Percentiles rank a stretch among this genome's conserved stretches.
phyloP scores from a whole-genome alignment of 2,329 filamentous ascomycete genomes.

The Lachnellula arida region DNA sequence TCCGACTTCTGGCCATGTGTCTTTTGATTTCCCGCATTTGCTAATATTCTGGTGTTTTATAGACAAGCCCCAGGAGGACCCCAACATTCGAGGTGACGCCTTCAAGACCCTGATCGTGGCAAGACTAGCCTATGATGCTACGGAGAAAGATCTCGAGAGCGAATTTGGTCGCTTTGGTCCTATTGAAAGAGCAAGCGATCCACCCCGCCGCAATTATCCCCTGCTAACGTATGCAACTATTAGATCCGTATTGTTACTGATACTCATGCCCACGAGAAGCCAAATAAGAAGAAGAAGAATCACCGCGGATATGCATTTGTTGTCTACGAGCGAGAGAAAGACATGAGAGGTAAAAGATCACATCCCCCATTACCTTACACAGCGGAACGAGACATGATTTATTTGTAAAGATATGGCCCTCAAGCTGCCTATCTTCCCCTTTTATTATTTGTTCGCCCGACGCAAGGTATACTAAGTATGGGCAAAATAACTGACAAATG shows the following conservation, averaged over 20 bases:
- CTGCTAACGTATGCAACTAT: slow-evolving; percentile 14
- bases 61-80: slow-evolving; percentile 81
- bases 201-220: background rate
- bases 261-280: slow-evolving; percentile 62
- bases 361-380: slow-evolving; percentile 32
- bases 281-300: slow-evolving; percentile 73
- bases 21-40: slow-evolving; percentile 8
- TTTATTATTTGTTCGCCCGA: slow-evolving; percentile 21
- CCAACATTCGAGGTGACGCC: slow-evolving; percentile 85
- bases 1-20: slow-evolving; percentile 17
- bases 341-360: slow-evolving; percentile 90
- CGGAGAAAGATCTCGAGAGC: slow-evolving; percentile 83
- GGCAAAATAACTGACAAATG: slow-evolving; percentile 67
- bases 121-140: slow-evolving; percentile 82
- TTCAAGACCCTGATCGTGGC: slow-evolving; percentile 94
- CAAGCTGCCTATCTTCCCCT: slow-evolving; percentile 35
- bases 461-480: slow-evolving; percentile 43
- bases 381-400: slow-evolving; percentile 21
- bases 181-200: slow-evolving; percentile 74
- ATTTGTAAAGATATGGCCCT: slow-evolving; percentile 42
- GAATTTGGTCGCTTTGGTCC: slow-evolving; percentile 92
- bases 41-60: slow-evolving; percentile 18
- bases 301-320: slow-evolving; percentile 94
- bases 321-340: slow-evolving; percentile 93
- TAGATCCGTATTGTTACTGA: slow-evolving; percentile 86